Percentiles rank a stretch among this genome's conserved stretches.
Evolutionary conservation across 805 yeast species (phyloP).

Genomic region (Maudiozyma bulderi): DNA sequence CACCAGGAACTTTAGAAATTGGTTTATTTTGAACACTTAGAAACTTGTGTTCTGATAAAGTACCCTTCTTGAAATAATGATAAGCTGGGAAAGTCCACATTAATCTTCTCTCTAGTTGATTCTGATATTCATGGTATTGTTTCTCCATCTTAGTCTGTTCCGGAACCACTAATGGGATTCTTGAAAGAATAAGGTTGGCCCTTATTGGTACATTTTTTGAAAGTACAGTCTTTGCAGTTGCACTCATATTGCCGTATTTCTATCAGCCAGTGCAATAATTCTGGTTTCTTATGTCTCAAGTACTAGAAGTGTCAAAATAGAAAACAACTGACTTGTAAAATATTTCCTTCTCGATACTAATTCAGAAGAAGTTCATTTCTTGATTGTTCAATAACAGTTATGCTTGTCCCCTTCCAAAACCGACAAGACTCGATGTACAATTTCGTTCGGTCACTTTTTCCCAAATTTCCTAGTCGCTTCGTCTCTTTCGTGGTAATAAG

Average conservation of each 20-base stretch:
- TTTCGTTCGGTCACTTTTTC: no score
- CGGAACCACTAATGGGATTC: constrained; percentile 79
- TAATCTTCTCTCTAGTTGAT: constrained; percentile 75
- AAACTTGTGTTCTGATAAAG: constrained; percentile 76
- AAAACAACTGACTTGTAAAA: no score
- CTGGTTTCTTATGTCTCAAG: background rate
- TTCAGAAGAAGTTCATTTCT: no score
- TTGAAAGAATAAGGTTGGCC: constrained; percentile 58
- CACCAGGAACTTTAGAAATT: constrained; percentile 58
- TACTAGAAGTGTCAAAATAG: no score
- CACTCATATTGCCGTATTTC: constrained; percentile 1
- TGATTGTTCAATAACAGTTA: no score
- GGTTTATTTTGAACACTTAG: constrained; percentile 70
- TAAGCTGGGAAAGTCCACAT: constrained; percentile 98
- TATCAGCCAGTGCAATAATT: no score
- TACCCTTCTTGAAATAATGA: constrained; percentile 83
- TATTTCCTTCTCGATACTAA: no score
- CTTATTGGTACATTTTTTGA: constrained; percentile 9
- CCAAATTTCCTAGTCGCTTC: no score
- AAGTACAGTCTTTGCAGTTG: background rate
- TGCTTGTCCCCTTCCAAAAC: no score
- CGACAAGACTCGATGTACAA: no score
- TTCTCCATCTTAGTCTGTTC: constrained; percentile 63
- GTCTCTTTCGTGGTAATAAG: no score
- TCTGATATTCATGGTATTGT: constrained; percentile 73